Base-by-base conservation (phyloP, 768 basidiomycete genomes). In the Russula abietina region DNA sequence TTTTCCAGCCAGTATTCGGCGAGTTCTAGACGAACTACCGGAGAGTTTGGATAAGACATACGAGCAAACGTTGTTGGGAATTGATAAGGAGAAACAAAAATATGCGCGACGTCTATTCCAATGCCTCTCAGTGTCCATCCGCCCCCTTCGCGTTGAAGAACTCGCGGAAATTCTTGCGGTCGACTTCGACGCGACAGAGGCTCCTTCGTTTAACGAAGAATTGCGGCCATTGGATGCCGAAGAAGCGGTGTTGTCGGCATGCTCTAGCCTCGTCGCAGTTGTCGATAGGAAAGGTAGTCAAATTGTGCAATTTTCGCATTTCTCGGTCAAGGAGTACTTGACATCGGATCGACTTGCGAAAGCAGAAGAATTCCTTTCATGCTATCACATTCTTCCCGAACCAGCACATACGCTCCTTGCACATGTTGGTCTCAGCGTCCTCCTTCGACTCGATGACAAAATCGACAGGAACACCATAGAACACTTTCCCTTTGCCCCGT, bases 1-100 rank as follows among this genome's bases (percentile, higher is more conserved):
- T 7, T 32, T 53, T 19, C 59, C 62, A 0, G 19, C 52, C 9
- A 50, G 46, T n/a, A 51, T 64, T 48, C 45, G 52, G 45, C 16
- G n/a, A 12, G 53, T 22, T 28, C 26, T 64, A 11, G 39, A 28
- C 1, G 51, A 59, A 2, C 12, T 64, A 26, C 62, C 62, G 1
- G 32, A 48, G 45, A 60, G 24, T 17, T 38, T 64, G 22, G 58
- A 64, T 28, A 45, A 60, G n/a, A 60, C 62, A 2, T 64, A 64
- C 22, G 24, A 19, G 11, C 49, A 55, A 1, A 39, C 48, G 0
- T 14, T 64, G 19, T 36, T 49, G 11, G 30, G 38, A 1, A 64
- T 64, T 10, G 58, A 64, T 4, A n/a, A 55, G 12, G 57, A 48
- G 36, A 54, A 54, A 33, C 41, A 22, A 9, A 6, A 38, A 26